Evolutionary conservation across 331 rosid genomes (phyloP), one percentile per base, ranked within the genome.

Genomic region (Erythrophleum ivorense): DNA sequence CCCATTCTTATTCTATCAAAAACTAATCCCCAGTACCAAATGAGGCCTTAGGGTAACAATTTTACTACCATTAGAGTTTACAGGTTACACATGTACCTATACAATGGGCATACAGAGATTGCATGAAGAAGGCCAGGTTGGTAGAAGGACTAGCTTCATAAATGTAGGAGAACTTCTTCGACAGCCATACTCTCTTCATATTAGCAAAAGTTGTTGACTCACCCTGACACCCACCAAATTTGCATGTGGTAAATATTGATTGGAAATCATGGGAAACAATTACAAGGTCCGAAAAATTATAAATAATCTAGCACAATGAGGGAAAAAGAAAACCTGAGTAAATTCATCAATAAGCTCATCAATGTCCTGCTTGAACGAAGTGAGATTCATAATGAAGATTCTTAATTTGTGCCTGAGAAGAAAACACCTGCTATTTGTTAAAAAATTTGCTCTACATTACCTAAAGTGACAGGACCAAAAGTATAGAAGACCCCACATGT

Each of bases 101-200:
- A 70, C 90, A 88, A 64, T 91, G 98, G 76, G 91, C 90, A 80
- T 84, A 95, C 29, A 95, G 70, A n/a, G 97, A 89, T 78, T 95
- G 99, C 97, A 95, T 91, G 54, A 95, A 93, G 92, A 95, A 92
- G 70, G 91, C 94, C 84, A 86, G 78, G 88, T 91, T 88, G 74
- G 86, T 41, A 49, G 91, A 81, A 80, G 99, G 97, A 82, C 78
- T 78, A 43, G 94, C 92, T 81, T 93, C 91, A 53, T 85, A 93
- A 86, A 95, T 91, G 88, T 87, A 91, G 19, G 99, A 88, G 85
- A 93, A 89, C 81, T 87, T 92, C 73, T 87, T 91, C 11, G 90
- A 90, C 82, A 86, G 76, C 99, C 99, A 96, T 41, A 91, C 82
- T 77, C 90, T 90, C 87, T 92, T 92, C 94, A 93, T 88, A 31